Conservation (phyloP, 352 stramenopile genomes). For the Phytophthora foliorum region DNA sequence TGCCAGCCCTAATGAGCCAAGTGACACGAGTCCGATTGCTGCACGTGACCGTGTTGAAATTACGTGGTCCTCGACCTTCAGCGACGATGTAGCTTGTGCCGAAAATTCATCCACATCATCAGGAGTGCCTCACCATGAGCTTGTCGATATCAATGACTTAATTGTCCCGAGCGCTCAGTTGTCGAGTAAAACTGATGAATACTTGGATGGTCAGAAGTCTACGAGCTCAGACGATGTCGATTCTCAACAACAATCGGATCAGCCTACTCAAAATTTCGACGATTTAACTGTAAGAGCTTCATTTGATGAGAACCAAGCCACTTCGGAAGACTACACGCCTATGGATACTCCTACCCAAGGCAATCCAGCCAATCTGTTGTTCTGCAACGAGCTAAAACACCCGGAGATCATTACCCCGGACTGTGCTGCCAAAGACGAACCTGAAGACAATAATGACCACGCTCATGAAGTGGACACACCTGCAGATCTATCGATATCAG, state of each 20-base stretch:
- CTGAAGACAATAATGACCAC: slow-evolving; percentile 7
- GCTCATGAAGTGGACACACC: neutral
- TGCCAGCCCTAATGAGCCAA: neutral
- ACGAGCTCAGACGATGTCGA: neutral
- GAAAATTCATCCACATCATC: neutral
- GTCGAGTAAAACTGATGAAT: neutral
- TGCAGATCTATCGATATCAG: neutral
- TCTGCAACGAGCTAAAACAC: neutral
- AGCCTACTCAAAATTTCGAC: slow-evolving; percentile 1
- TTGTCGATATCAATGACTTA: neutral
- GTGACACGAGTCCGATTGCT: neutral
- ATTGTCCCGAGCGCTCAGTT: neutral
- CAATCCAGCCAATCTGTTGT: neutral
- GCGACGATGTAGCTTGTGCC: neutral
- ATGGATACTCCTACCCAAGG: neutral
- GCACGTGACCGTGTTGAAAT: neutral
- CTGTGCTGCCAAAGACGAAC: neutral
- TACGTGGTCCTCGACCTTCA: neutral
- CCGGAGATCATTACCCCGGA: neutral
- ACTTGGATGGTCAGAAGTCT: neutral
- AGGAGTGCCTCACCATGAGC: slow-evolving; percentile 1
- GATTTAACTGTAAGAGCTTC: neutral
- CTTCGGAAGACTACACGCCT: neutral
- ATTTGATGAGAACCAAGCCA: neutral
- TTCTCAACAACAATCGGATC: neutral